Conservation (phyloP, 495 filamentous ascomycete genomes). For the Hypomontagnella monticulosa region DNA sequence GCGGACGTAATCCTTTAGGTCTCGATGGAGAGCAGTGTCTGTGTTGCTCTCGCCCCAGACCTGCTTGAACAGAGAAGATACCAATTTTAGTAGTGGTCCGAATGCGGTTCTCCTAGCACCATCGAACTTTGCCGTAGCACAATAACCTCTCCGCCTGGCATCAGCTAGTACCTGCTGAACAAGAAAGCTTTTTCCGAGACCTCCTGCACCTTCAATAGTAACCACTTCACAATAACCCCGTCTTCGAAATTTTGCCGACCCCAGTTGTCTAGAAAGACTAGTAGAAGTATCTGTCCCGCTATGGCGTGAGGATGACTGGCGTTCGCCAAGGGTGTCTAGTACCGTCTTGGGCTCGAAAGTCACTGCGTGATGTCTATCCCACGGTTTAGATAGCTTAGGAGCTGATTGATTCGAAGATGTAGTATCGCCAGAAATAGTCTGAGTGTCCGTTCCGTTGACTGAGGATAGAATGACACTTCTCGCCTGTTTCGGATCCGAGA, state of each 20-base stretch:
- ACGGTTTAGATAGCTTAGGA: conserved; percentile 45
- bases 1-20: conserved; percentile 74
- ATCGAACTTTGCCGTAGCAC: conserved; percentile 86
- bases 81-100: conserved; percentile 79
- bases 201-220: conserved; percentile 76
- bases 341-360: conserved; percentile 48
- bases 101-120: conserved; percentile 82
- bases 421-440: conserved; percentile 49
- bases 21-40: conserved; percentile 81
- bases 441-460: conserved; percentile 42
- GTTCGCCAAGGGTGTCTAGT: conserved; percentile 48
- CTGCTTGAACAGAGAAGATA: conserved; percentile 86
- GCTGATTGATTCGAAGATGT: conserved; percentile 49
- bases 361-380: conserved; percentile 51
- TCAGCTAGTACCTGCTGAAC: conserved; percentile 78
- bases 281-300: conserved; percentile 46
- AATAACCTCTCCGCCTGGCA: conserved; percentile 79
- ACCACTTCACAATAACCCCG: conserved; percentile 80
- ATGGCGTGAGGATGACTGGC: conserved; percentile 42
- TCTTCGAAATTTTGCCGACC: conserved; percentile 68
- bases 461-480: conserved; percentile 50
- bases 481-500: conserved; percentile 56
- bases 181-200: conserved; percentile 85
- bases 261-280: conserved; percentile 56
- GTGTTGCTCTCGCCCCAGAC: conserved; percentile 92